Evolutionary conservation across 2,329 filamentous ascomycete species (phyloP).

Genomic region (Exophiala spinifera): DNA sequence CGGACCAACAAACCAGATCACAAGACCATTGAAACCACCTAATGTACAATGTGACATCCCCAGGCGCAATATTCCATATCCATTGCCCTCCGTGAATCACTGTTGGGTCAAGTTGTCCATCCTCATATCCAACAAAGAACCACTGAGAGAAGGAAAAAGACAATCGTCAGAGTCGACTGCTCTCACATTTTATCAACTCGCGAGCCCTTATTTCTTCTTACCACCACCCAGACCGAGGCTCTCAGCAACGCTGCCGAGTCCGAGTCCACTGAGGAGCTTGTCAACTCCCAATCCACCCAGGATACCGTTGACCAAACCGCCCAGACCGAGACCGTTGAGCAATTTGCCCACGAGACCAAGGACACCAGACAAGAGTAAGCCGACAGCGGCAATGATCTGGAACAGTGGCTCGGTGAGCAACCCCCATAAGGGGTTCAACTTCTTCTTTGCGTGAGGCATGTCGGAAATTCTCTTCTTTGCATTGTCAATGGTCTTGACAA

Average conservation of each 20-base stretch:
- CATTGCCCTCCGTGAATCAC: too few species aligned
- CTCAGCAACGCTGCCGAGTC: slow-evolving; percentile 54
- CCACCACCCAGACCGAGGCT: slow-evolving; percentile 53
- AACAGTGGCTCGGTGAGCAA: slow-evolving; percentile 80
- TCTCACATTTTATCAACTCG: too few species aligned
- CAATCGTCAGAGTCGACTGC: too few species aligned
- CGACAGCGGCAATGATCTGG: slow-evolving; percentile 89
- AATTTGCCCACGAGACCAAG: slow-evolving; percentile 79
- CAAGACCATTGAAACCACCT: too few species aligned
- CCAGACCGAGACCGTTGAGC: slow-evolving; percentile 76
- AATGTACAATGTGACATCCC: too few species aligned
- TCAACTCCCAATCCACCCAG: slow-evolving; percentile 73
- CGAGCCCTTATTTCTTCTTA: slow-evolving; percentile 53
- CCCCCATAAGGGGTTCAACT: slow-evolving; percentile 85
- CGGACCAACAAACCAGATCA: too few species aligned
- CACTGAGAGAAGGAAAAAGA: too few species aligned
- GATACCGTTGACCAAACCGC: slow-evolving; percentile 73
- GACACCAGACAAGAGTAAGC: slow-evolving; percentile 76
- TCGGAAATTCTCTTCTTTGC: slow-evolving; percentile 84
- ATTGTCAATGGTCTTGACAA: slow-evolving; percentile 79
- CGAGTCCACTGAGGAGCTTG: slow-evolving; percentile 71
- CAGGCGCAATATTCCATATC: too few species aligned
- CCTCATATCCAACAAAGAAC: too few species aligned
- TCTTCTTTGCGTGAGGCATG: slow-evolving; percentile 93
- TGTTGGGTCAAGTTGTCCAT: too few species aligned